Base-by-base conservation (phyloP, 768 basidiomycete species). In the Xanthoconium stramineum region DNA sequence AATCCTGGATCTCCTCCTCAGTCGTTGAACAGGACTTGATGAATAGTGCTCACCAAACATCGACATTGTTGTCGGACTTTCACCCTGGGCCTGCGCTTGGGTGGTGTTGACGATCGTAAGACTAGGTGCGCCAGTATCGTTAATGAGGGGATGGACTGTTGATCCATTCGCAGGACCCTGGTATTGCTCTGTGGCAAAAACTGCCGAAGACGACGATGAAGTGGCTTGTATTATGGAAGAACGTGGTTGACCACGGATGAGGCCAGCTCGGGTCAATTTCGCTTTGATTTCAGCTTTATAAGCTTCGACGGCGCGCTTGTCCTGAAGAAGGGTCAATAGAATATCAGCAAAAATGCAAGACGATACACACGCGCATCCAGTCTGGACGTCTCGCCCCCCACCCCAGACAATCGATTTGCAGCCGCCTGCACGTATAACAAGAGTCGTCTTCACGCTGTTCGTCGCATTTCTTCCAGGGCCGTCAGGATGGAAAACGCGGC, bases 311-410 rank as follows among this genome's bases (percentile, higher is more conserved):
- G 82, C 83, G 60, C 85, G 83, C 72, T 92, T 92, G 70, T 92
- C 90, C 90, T 92, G 69, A 40, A 33, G 59, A 50, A 6, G 50
- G 35, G 55, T 69, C 53, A 69, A 61, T 50, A 57, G 53, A 24
- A 56, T 32, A 59, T 45, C 30, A 43, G 49, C 19, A 43, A 28
- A 58, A 33, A 52, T 39, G 47, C 48, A 28, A 30, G 38, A 40
- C 29, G 48, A 46, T 33, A 77, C 82, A 64, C 61, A 92, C 89
- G 62, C 89, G 75, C 89, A 92, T 90, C 89, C 90, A 92, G 54
- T 91, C 90, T n/a, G 90, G 91, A 50, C 91, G 81, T 66, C 82
- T 87, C 9, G 85, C 76, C 5, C 91, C 91, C 91, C 91, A 93
- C 13, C 91, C 91, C 5, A 93, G 77, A 72, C 91, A 93, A 50